Evolutionary conservation across 2,329 filamentous ascomycete genomes (phyloP), one percentile per base, ranked within the genome.

Genomic region (Stachybotrys elegans): DNA sequence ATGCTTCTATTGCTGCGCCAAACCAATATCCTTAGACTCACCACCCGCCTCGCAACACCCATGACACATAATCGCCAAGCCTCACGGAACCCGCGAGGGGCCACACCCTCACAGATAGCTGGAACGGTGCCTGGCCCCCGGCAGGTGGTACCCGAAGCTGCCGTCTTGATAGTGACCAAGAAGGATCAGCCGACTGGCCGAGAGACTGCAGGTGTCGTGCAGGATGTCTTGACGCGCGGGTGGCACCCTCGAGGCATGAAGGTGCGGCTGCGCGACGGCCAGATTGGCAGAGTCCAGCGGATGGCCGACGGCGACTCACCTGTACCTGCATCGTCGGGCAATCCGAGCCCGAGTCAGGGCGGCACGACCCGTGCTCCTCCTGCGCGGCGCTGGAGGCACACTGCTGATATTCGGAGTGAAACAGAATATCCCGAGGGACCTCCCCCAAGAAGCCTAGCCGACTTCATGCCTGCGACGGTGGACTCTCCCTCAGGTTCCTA

Each of bases 201-300:
- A 37, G 81, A 88, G 54, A 86, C 88, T 2, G 69, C 72, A 36
- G 87, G 87, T 20, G 63, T 72, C 5, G 79, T 92, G 2, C 72
- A 75, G 42, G 78, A 88, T 37, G 62, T 91, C 0, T 70, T 92
- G 39, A 91, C 86, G 3, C 71, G 78, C 2, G 84, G 85, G 21
- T 79, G 91, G 52, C 87, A 92, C 55, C 84, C 85, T 3, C 75
- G 84, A 9, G 87, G 87, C 27, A 87, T 91, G 67, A 92, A 91
- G 62, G 86, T 91, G 20, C 78, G 86, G 3, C 70, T 92, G 6
- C 66, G 69, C 2, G 84, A 87, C 59, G 86, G 86, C 2, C 73
- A 84, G 21, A 78, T 92, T 3, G 87, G 87, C 2, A 70, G 87
- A 14, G 87, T 92, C 22, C 87, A 91, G 62, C 69, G 73, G 36